Conservation (phyloP, 305 asterid genomes). For the Fraxinus angustifolia region DNA sequence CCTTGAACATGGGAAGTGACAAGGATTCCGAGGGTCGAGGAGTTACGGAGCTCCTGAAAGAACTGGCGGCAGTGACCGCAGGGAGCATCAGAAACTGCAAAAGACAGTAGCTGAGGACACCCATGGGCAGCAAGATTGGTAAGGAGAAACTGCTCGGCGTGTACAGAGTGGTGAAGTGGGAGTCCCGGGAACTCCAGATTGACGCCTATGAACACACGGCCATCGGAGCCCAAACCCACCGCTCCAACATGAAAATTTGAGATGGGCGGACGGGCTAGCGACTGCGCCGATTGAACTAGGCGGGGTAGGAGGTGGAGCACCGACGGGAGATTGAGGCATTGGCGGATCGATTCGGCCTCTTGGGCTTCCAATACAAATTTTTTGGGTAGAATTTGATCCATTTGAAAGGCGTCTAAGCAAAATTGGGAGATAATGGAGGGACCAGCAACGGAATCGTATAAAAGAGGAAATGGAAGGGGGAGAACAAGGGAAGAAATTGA, state of each 20-base stretch:
- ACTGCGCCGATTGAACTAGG: slow-evolving; percentile 60
- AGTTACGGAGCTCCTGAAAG: slow-evolving; percentile 71
- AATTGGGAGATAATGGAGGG: not conserved
- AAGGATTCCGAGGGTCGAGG: slow-evolving; percentile 52
- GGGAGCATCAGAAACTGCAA: slow-evolving; percentile 86
- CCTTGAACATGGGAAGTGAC: slow-evolving; percentile 23
- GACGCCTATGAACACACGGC: slow-evolving; percentile 71
- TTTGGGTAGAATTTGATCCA: slow-evolving; percentile 28
- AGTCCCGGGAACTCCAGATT: slow-evolving; percentile 80
- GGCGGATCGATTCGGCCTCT: slow-evolving; percentile 60
- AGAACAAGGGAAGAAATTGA: not conserved
- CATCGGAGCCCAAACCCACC: slow-evolving; percentile 84
- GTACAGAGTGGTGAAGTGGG: slow-evolving; percentile 54
- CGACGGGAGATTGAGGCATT: slow-evolving; percentile 44
- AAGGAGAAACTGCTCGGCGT: slow-evolving; percentile 89
- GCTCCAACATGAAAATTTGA: slow-evolving; percentile 81
- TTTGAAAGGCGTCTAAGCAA: not conserved
- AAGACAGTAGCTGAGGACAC: slow-evolving; percentile 49
- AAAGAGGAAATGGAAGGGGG: not conserved
- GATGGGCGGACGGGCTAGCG: slow-evolving; percentile 75
- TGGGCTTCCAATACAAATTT: slow-evolving; percentile 60
- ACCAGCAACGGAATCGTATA: not conserved
- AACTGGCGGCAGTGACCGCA: slow-evolving; percentile 99
- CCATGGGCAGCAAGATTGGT: slow-evolving; percentile 57
- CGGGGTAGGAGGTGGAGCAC: slow-evolving; percentile 58